Evolutionary conservation across 139 green algal species (phyloP).

Genomic region (Haematococcus lacustris): DNA sequence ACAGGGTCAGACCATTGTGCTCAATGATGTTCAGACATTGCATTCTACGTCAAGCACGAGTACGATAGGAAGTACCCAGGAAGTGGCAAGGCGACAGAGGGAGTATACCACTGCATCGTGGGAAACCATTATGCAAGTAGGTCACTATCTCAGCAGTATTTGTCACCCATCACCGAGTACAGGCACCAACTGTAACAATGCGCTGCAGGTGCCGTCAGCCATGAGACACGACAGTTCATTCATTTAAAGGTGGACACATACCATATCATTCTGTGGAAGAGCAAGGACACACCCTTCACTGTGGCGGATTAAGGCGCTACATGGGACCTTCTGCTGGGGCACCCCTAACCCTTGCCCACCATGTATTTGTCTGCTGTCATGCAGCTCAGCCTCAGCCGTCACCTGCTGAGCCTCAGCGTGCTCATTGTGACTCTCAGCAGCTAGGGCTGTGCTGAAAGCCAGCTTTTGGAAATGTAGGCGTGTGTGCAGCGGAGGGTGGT

Average conservation of each 20-base stretch:
- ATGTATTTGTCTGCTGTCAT: too few species aligned
- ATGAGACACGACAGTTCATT: conserved; percentile 67
- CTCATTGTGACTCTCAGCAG: too few species aligned
- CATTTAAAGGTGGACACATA: conserved; percentile 62
- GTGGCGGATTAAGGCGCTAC: conserved; percentile 7
- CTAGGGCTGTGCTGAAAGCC: too few species aligned
- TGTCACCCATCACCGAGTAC: too few species aligned
- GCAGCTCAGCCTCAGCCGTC: too few species aligned
- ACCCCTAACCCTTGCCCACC: too few species aligned
- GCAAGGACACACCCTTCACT: conserved; percentile 67
- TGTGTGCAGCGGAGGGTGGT: too few species aligned
- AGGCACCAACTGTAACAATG: background rate
- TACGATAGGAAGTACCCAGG: conserved; percentile 66
- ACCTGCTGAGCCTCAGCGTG: too few species aligned
- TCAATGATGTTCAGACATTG: conserved; percentile 48
- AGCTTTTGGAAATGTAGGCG: too few species aligned
- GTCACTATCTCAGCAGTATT: too few species aligned
- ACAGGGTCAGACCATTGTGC: too few species aligned
- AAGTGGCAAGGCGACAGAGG: conserved; percentile 67
- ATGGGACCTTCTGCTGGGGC: too few species aligned
- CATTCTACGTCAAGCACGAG: conserved; percentile 61
- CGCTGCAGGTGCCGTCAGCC: conserved; percentile 55
- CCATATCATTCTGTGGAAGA: conserved; percentile 75
- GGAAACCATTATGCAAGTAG: conserved; percentile 69
- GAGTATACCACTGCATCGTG: conserved; percentile 71